Base-by-base conservation (phyloP, 257 asterid genomes). In the Primulina eburnea region DNA sequence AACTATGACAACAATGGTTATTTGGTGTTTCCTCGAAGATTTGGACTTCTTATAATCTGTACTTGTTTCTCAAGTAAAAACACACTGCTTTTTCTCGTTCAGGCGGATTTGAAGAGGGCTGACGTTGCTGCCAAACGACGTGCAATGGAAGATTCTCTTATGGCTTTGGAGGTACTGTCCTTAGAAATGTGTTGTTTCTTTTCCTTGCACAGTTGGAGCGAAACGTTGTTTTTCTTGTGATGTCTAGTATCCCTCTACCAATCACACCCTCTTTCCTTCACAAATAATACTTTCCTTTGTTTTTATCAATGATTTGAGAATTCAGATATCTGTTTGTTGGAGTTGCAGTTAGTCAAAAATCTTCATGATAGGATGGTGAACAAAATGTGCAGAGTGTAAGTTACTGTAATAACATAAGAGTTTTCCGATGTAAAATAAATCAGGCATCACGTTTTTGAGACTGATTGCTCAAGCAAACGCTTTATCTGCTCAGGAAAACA, bases 21-120 rank as follows among this genome's bases (percentile, higher is more conserved):
- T 28, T 28, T 28, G 30, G 30, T 28, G 0, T 28, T 28, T 28
- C 8, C 8, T 18, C 24, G 57, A 17, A 38, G 0, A 32, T 55
- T 57, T 60, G n/a, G 40, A 34, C 53, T 32, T 35, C 33, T 5
- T 10, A 2, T 65, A 55, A 30, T 33, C 35, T 66, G 29, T 60
- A 28, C 32, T 34, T 18, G 6, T 11, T n/a, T 34, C 38, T 28
- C 57, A 18, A 64, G 10, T 33, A 26, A 18, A n/a, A 53, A 8
- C 67, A 74, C 64, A 64, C 50, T 64, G 38, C 32, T 76, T 64
- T 55, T 59, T 57, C 81, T 70, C 69, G 62, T 76, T 77, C 76
- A 90, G 97, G 98, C 98, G 77, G 98, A 92, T 84, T 74, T 90
- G 79, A 82, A 88, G 57, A 84, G 92, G 73, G 97, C 97, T 53